phyloP scores from a whole-genome alignment of 148 eudicot genomes.

The Arbutus unedo region DNA sequence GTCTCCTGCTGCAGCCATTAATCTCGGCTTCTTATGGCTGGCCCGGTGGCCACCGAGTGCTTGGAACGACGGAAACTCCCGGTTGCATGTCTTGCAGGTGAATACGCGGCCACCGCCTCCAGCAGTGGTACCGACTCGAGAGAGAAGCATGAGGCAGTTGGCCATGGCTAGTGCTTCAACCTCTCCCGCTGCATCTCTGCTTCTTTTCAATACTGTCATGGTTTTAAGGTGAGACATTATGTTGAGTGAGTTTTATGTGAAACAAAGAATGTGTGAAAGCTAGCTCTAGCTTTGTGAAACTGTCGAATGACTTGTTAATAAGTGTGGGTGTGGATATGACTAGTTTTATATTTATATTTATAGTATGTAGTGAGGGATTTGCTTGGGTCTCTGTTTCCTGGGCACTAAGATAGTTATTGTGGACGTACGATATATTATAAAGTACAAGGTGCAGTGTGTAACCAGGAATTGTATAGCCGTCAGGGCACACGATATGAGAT shows the following conservation, averaged over 20 bases:
- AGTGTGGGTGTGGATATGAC: no score
- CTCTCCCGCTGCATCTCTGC: slow-evolving; percentile 3
- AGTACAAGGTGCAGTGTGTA: not conserved
- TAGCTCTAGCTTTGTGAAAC: not conserved
- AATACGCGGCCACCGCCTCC: slow-evolving; percentile 23
- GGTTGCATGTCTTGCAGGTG: slow-evolving; percentile 52
- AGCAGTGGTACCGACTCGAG: slow-evolving; percentile 4
- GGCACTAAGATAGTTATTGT: not conserved
- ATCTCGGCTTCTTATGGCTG: slow-evolving; percentile 45
- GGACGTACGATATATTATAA: no score
- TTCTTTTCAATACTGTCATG: slow-evolving; percentile 13
- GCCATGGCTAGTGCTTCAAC: slow-evolving; percentile 34
- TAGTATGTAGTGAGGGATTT: not conserved
- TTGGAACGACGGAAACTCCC: slow-evolving; percentile 49
- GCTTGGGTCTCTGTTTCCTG: not conserved
- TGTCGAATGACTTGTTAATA: no score
- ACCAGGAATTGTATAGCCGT: not conserved
- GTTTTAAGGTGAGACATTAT: not conserved
- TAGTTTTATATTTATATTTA: not conserved
- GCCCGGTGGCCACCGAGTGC: slow-evolving; percentile 74
- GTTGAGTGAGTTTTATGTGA: no score
- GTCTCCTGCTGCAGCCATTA: not conserved
- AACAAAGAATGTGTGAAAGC: no score
- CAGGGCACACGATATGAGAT: not conserved
- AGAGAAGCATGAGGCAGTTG: slow-evolving; percentile 23